Evolutionary conservation across 208 protist species (phyloP).

Genomic region (Trypanosoma grayi): DNA sequence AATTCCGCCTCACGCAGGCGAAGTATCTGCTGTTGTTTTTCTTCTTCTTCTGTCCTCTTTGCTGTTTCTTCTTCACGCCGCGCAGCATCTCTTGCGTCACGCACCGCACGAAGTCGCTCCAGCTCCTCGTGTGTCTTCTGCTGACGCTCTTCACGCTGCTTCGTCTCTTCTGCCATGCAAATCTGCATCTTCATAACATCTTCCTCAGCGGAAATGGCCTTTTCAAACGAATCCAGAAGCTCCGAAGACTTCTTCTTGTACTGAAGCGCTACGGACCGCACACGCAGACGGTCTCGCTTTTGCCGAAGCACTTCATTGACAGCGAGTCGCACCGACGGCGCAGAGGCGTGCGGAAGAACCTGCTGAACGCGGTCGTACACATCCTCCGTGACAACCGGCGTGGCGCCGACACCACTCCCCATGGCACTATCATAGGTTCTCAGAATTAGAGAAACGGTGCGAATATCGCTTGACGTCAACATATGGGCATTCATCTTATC

Average conservation of each 20-base stretch:
- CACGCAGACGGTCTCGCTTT: constrained; percentile 6
- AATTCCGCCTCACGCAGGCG: constrained; percentile 32
- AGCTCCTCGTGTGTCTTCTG: constrained; percentile 12
- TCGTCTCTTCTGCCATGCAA: constrained; percentile 27
- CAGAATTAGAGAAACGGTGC: constrained; percentile 28
- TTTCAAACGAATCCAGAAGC: constrained; percentile 28
- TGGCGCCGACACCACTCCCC: not conserved
- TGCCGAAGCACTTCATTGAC: constrained; percentile 25
- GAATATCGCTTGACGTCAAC: constrained; percentile 7
- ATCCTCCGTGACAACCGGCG: constrained; percentile 7
- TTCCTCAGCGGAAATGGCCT: constrained; percentile 13
- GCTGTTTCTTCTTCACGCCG: constrained; percentile 29
- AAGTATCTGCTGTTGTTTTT: constrained; percentile 19
- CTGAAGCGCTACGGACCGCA: constrained; percentile 19
- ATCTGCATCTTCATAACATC: constrained; percentile 19
- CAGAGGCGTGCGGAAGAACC: constrained; percentile 15
- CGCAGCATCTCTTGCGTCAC: constrained; percentile 31
- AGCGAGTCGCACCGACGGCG: not conserved
- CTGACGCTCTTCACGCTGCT: constrained; percentile 27
- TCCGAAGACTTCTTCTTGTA: constrained; percentile 19
- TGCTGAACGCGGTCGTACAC: constrained; percentile 28
- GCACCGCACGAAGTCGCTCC: constrained; percentile 20
- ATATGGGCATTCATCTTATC: not conserved
- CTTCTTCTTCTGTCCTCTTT: constrained; percentile 35
- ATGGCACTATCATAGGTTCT: constrained; percentile 21